Conservation (phyloP, 1,284 basidiomycete genomes). For the Leccinum pachyderme region DNA sequence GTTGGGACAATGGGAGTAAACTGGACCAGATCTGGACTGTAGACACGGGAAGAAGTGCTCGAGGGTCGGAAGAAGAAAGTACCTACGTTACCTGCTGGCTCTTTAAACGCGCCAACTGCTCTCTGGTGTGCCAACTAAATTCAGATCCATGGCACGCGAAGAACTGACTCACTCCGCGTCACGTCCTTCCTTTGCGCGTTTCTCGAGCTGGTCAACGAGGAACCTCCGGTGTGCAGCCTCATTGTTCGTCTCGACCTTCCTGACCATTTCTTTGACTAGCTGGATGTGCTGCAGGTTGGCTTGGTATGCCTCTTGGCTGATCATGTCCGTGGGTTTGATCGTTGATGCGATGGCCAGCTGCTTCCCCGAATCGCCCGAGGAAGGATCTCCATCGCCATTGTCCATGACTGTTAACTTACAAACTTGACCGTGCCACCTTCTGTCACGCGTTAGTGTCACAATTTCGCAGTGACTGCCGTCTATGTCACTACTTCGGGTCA, state of each 20-base stretch:
- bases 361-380: constrained; percentile 6
- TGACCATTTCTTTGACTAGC: constrained; percentile 27
- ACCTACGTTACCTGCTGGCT: constrained; percentile 19
- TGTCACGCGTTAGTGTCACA: constrained; percentile 21
- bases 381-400: constrained; percentile 4
- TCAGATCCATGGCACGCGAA: background rate
- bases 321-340: constrained; percentile 25
- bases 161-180: constrained; percentile 37
- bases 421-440: background rate
- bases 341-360: constrained; percentile 23
- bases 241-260: constrained; percentile 29
- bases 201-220: constrained; percentile 26
- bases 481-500: constrained; percentile 19
- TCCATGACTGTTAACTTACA: constrained; percentile 18
- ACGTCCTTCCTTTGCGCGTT: constrained; percentile 28
- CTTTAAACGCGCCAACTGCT: constrained; percentile 19
- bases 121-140: constrained; percentile 11
- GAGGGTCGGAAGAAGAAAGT: background rate
- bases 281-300: constrained; percentile 29
- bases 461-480: constrained; percentile 16
- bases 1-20: constrained; percentile 11
- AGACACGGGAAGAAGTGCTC: constrained; percentile 3
- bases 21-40: constrained; percentile 17
- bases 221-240: constrained; percentile 32
- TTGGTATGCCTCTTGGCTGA: constrained; percentile 24